These are phyloP conservation scores for Lagerstroemia speciosa DNA, from an alignment of 345 rosid species.

Conservation along the genomic window DNA sequence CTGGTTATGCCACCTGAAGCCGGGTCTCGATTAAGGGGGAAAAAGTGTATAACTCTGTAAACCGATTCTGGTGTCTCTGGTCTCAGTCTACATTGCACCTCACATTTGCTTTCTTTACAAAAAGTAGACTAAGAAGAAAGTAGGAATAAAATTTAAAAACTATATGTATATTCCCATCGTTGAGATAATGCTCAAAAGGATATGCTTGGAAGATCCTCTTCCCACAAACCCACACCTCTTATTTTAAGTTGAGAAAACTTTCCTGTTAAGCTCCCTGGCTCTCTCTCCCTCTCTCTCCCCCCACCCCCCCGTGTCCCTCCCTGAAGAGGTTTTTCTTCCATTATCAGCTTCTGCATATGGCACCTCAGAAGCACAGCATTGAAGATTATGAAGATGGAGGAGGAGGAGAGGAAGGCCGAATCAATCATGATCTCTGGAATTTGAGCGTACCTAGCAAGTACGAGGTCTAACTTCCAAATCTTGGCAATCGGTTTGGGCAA, in stretches of 20 bases:
- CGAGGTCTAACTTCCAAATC: background rate
- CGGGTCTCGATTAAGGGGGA: no score
- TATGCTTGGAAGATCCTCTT: constrained; percentile 36
- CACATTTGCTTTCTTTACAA: background rate
- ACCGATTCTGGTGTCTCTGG: no score
- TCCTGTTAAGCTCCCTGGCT: constrained; percentile 6
- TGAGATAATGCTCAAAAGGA: constrained; percentile 28
- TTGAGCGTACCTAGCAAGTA: background rate
- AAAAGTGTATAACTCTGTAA: no score
- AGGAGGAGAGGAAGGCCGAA: background rate
- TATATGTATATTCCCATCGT: background rate
- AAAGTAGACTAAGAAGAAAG: background rate
- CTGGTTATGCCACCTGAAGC: no score
- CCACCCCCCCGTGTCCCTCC: background rate
- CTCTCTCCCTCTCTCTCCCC: constrained; percentile 8
- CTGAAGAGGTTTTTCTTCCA: background rate
- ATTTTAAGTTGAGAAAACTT: constrained; percentile 1
- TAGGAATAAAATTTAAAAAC: no score
- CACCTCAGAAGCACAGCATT: background rate
- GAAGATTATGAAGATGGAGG: background rate
- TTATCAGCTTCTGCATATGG: background rate
- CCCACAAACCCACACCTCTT: constrained; percentile 11
- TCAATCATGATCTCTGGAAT: background rate
- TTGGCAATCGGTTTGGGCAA: constrained; percentile 23
- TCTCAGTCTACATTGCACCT: no score